phyloP scores from a whole-genome alignment of 1,284 basidiomycete genomes.

The Rhodotorula mucilaginosa region DNA sequence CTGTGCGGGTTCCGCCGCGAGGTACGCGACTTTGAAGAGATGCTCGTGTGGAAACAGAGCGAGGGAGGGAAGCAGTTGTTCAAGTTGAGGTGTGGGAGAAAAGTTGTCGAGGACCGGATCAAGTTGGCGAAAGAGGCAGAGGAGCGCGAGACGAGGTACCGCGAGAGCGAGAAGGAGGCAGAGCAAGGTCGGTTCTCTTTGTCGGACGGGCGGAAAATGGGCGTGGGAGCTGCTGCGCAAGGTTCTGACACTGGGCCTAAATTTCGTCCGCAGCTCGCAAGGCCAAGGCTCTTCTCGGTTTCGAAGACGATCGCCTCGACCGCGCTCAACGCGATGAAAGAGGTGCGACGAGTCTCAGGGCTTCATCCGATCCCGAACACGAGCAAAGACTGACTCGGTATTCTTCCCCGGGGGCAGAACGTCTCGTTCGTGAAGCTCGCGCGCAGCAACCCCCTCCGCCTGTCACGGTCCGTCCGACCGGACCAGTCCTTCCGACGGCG shows the following conservation, averaged over 20 bases:
- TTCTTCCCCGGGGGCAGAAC: constrained; percentile 1
- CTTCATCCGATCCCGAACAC: too few relatives aligned
- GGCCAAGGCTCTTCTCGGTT: constrained; percentile 25
- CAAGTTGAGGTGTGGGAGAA: constrained; percentile 13
- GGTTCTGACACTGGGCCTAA: not conserved
- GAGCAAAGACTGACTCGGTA: not conserved
- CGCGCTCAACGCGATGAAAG: constrained; percentile 28
- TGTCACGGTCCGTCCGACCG: not conserved
- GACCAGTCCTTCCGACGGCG: not conserved
- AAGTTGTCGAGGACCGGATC: constrained; percentile 15
- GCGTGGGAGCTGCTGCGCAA: not conserved
- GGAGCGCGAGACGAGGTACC: constrained; percentile 30
- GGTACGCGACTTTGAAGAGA: constrained; percentile 18
- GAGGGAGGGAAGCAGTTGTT: constrained; percentile 21
- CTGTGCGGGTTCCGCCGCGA: constrained; percentile 11
- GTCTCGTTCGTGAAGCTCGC: constrained; percentile 14
- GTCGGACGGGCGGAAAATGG: not conserved
- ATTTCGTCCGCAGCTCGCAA: constrained; percentile 8
- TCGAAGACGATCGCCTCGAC: constrained; percentile 33
- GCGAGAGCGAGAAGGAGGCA: constrained; percentile 28
- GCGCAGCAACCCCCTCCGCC: constrained; percentile 2
- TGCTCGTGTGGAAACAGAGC: constrained; percentile 19
- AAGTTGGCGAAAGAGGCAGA: constrained; percentile 27
- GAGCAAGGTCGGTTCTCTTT: constrained; percentile 12
- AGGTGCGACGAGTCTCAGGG: constrained; percentile 12